A percentile compares a stretch with the other conserved stretches of the same genome.
These are phyloP conservation scores for Persicaria tinctoria DNA, from an alignment of 148 eudicot species.

Conservation along the genomic window DNA sequence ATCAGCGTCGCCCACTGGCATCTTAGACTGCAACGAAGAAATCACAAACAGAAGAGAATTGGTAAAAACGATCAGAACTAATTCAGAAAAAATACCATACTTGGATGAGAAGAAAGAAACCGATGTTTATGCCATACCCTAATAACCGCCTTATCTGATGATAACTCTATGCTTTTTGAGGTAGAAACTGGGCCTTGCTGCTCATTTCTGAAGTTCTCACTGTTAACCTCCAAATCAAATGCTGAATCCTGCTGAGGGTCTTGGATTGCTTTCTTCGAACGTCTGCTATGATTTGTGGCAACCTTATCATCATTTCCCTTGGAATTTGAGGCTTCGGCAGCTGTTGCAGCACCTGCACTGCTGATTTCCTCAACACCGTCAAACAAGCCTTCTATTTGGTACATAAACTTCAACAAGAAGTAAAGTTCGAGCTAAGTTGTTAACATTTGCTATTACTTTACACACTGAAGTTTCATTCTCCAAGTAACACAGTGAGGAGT, in stretches of 20 bases:
- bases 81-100: neutral
- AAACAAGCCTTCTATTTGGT: neutral
- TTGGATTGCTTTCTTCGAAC: constrained; percentile 15
- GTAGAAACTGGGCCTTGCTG: constrained; percentile 34
- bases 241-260: constrained; percentile 32
- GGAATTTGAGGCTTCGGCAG: constrained; percentile 22
- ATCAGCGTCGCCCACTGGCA: constrained; percentile 16
- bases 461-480: neutral
- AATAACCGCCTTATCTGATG: constrained; percentile 28
- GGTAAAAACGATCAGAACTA: neutral
- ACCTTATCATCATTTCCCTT: constrained; percentile 23
- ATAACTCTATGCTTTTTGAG: constrained; percentile 31
- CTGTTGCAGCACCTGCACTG: constrained; percentile 31
- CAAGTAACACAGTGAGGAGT: neutral
- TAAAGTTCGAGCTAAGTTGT: neutral
- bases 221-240: constrained; percentile 21
- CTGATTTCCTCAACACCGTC: neutral
- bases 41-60: neutral
- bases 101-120: neutral
- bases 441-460: neutral
- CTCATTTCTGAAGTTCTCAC: constrained; percentile 25
- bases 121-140: constrained; percentile 28
- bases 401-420: neutral
- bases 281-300: constrained; percentile 15
- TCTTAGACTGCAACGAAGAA: constrained; percentile 27